These are phyloP conservation scores for Rhodamnia rubescens DNA, from an alignment of 345 rosid species.

Conservation along the genomic window DNA sequence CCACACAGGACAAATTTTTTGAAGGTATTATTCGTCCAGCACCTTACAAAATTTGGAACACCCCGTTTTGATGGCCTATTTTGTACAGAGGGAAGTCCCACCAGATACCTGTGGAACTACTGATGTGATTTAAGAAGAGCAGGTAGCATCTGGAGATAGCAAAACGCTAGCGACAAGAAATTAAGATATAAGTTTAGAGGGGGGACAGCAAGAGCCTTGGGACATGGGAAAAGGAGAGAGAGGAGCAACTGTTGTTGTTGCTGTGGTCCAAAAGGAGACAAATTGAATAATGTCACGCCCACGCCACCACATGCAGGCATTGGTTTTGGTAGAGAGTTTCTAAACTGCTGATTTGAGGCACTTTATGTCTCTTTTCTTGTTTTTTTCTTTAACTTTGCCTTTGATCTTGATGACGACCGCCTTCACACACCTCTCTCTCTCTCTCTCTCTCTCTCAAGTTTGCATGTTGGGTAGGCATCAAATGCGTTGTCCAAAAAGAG, in stretches of 20 bases:
- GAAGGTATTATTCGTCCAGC: neutral
- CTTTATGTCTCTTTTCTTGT: neutral
- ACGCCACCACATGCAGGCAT: conserved; percentile 29
- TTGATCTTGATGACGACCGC: no score
- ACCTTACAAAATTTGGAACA: neutral
- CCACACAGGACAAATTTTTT: neutral
- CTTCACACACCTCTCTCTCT: neutral
- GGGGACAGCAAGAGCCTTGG: neutral
- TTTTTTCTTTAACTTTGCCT: conserved; percentile 3
- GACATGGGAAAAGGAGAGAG: neutral
- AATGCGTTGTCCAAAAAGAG: conserved; percentile 11
- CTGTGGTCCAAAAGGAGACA: conserved; percentile 32
- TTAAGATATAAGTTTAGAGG: neutral
- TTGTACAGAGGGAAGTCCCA: neutral
- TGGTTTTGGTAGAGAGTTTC: neutral
- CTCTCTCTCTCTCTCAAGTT: neutral
- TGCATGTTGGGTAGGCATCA: conserved; percentile 19
- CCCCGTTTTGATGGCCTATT: neutral
- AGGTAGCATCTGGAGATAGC: neutral
- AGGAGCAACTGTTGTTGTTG: neutral
- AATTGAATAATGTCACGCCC: conserved; percentile 46
- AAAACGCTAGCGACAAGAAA: neutral
- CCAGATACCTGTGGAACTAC: neutral
- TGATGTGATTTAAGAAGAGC: neutral
- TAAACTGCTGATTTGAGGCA: neutral